Percentiles rank a stretch among this genome's conserved stretches.
phyloP scores from a whole-genome alignment of 2,329 filamentous ascomycete species.

The Phialocephala sp. region DNA sequence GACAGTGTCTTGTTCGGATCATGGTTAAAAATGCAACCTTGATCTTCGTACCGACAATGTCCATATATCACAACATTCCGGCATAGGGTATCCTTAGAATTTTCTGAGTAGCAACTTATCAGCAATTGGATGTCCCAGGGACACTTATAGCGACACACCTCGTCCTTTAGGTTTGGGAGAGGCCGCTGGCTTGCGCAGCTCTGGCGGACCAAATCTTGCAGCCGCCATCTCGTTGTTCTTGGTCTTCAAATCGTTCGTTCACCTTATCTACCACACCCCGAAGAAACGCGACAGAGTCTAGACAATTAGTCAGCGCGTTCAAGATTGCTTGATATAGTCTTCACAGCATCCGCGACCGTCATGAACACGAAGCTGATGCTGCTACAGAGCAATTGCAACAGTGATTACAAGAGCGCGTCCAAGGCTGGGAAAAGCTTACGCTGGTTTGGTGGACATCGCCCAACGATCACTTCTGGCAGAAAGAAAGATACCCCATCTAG shows the following conservation, averaged over 20 bases:
- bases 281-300: constrained; percentile 41
- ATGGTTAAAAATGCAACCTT: constrained; percentile 88
- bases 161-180: constrained; percentile 63
- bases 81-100: constrained; percentile 85
- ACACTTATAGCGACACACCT: constrained; percentile 47
- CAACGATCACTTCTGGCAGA: constrained; percentile 22
- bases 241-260: constrained; percentile 22
- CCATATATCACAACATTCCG: constrained; percentile 94
- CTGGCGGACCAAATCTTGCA: constrained; percentile 41
- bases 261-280: constrained; percentile 42
- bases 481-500: constrained; percentile 27
- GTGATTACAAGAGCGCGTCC: constrained; percentile 10
- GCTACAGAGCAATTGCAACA: constrained; percentile 4
- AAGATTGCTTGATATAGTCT: neutral
- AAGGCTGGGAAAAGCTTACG: constrained; percentile 32
- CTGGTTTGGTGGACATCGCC: constrained; percentile 42
- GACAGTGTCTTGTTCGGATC: constrained; percentile 67
- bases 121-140: constrained; percentile 21
- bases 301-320: constrained; percentile 26
- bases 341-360: neutral
- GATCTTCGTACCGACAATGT: constrained; percentile 89
- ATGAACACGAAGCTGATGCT: neutral
- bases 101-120: constrained; percentile 53
- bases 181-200: constrained; percentile 49
- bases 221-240: constrained; percentile 38